Percentiles rank a stretch among this genome's conserved stretches.
Evolutionary conservation across 345 rosid genomes (phyloP).

Genomic region (Viola odorata): DNA sequence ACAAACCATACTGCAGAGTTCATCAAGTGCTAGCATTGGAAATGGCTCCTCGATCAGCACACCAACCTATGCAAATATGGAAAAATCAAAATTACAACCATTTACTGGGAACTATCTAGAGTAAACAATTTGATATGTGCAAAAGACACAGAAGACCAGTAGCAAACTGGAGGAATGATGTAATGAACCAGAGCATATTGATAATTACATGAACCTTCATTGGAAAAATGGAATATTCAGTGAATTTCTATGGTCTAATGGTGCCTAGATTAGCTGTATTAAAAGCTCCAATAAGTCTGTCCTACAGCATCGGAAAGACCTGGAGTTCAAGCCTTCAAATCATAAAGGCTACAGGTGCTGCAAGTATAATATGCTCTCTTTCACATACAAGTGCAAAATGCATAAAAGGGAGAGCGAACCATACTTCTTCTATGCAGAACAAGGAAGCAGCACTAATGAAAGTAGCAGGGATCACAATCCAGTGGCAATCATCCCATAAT

Average conservation of each 20-base stretch:
- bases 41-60: slow-evolving; percentile 98
- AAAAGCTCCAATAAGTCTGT: too few relatives aligned
- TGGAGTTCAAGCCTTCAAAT: too few relatives aligned
- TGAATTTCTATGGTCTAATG: too few relatives aligned
- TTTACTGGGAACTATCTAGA: neutral
- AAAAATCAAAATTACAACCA: neutral
- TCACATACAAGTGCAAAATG: neutral
- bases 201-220: too few relatives aligned
- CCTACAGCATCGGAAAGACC: too few relatives aligned
- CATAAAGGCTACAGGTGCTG: too few relatives aligned
- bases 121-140: neutral
- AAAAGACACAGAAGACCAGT: too few relatives aligned
- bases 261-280: too few relatives aligned
- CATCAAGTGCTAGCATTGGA: slow-evolving; percentile 85
- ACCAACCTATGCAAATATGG: slow-evolving; percentile 56
- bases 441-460: slow-evolving; percentile 91
- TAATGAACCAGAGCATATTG: too few relatives aligned
- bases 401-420: slow-evolving; percentile 6
- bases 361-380: too few relatives aligned
- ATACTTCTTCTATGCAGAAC: slow-evolving; percentile 98
- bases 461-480: slow-evolving; percentile 96
- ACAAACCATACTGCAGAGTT: slow-evolving; percentile 48
- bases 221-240: too few relatives aligned
- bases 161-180: too few relatives aligned
- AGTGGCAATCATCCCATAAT: slow-evolving; percentile 98